A percentile compares a stretch with the other conserved stretches of the same genome.
Conservation (phyloP, 257 asterid genomes). For the Nyctanthes arbortristis region DNA sequence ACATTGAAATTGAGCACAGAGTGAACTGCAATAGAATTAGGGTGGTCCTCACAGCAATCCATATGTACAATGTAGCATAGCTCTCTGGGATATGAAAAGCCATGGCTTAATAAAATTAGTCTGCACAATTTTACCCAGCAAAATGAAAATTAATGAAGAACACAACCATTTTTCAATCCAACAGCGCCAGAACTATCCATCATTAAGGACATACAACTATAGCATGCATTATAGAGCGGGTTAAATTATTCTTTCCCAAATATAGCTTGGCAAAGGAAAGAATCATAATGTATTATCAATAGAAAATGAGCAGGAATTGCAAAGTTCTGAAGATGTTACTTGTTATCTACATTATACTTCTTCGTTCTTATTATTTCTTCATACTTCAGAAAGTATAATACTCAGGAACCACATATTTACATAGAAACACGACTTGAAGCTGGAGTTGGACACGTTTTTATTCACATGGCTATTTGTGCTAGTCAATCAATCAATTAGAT, state of each 20-base stretch:
- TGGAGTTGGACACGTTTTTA: background rate
- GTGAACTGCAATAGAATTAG: background rate
- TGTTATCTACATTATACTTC: background rate
- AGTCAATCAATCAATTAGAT: slow-evolving; percentile 6
- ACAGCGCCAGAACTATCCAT: too few species aligned
- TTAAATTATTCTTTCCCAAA: too few species aligned
- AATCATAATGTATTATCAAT: background rate
- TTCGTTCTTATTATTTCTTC: background rate
- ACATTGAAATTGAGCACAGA: background rate
- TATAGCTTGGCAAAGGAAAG: background rate
- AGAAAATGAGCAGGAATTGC: background rate
- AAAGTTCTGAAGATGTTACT: background rate
- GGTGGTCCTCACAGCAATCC: background rate
- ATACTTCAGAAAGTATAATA: background rate
- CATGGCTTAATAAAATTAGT: background rate
- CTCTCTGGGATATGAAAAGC: background rate
- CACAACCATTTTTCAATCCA: too few species aligned
- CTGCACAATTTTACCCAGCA: background rate
- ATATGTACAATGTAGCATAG: background rate
- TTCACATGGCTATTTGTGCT: too few species aligned
- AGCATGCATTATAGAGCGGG: too few species aligned
- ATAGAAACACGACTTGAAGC: background rate
- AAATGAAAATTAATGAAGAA: background rate
- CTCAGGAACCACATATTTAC: background rate
- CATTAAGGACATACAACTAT: too few species aligned